Base-by-base conservation (phyloP, 2,329 filamentous ascomycete species). In the Diaporthe amygdali region DNA sequence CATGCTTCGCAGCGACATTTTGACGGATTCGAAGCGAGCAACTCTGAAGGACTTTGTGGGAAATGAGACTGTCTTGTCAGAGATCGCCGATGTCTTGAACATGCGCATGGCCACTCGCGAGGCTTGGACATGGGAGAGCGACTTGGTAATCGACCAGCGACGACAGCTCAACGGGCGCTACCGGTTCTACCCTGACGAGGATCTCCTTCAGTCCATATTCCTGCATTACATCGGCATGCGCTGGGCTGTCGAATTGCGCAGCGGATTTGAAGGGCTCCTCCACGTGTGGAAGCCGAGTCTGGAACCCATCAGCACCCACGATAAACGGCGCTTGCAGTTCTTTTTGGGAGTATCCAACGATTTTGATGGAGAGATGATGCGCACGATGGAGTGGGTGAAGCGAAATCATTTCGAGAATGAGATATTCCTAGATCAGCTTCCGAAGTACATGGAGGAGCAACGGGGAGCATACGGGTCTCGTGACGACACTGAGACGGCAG, bases 371-470 rank as follows among this genome's bases (percentile, higher is more conserved):
- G 10, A 9, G 14, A 17, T 20, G 27, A 46, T 17, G 27, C 39
- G 2, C 59, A 22, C 2, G 75, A 82, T 83, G 14, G 75, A 82
- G 8, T 63, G 76, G 3, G 76, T 81, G 39, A 80, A 79, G 37
- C 61, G 75, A 0, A 78, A 72, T n/a, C 88, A 88, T 74, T 74
- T 76, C 64, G 54, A 76, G 17, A 39, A 80, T 0, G 78, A 85
- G 3, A 89, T 88, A 71, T 89, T 91, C 74, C 82, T 91, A 78
- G 86, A 85, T 39, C 88, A 90, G 73, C 79, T 91, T 20, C 87
- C 88, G 5, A 74, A 75, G 2, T 77, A 78, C 0, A 77, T 82
- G 20, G 64, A 79, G 1, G 83, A 84, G 66, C 79, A 81, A 9
- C 76, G 79, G 7, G 81, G 78, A 5, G 77, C 79, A 34, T 84